phyloP scores from a whole-genome alignment of 1,139 yeast species.

The Yamadazyma pseudoaaseri region DNA sequence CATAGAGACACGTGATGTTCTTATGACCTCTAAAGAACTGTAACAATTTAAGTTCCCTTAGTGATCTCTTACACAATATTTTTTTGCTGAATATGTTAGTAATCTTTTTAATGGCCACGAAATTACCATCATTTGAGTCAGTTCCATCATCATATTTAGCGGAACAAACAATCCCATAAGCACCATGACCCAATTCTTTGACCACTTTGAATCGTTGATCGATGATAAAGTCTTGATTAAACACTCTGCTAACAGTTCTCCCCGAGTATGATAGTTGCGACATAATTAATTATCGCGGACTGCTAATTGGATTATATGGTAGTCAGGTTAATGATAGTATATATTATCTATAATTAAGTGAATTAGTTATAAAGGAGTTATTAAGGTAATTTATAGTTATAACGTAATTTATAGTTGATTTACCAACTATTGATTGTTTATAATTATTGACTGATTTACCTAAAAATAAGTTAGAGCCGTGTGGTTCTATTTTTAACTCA shows the following conservation, averaged over 20 bases:
- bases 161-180: slow-evolving; percentile 94
- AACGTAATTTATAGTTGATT: no score
- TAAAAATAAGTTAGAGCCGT: no score
- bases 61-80: slow-evolving; percentile 83
- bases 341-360: no score
- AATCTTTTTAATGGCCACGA: slow-evolving; percentile 90
- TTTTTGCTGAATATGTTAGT: slow-evolving; percentile 89
- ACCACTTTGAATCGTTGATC: slow-evolving; percentile 82
- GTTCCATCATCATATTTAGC: slow-evolving; percentile 79
- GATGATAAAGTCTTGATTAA: slow-evolving; percentile 85
- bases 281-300: slow-evolving; percentile 1
- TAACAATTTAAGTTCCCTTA: slow-evolving; percentile 81
- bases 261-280: slow-evolving; percentile 25
- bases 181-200: slow-evolving; percentile 94
- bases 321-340: not conserved
- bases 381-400: no score
- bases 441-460: no score
- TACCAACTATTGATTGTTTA: no score
- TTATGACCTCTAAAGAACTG: slow-evolving; percentile 92
- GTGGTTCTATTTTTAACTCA: not conserved
- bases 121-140: slow-evolving; percentile 25
- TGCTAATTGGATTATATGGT: not conserved
- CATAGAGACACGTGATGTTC: slow-evolving; percentile 90
- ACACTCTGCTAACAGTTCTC: slow-evolving; percentile 55
- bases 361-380: no score